A percentile compares a stretch with the other conserved stretches of the same genome.
phyloP scores from a whole-genome alignment of 345 rosid species.

The Adansonia digitata region DNA sequence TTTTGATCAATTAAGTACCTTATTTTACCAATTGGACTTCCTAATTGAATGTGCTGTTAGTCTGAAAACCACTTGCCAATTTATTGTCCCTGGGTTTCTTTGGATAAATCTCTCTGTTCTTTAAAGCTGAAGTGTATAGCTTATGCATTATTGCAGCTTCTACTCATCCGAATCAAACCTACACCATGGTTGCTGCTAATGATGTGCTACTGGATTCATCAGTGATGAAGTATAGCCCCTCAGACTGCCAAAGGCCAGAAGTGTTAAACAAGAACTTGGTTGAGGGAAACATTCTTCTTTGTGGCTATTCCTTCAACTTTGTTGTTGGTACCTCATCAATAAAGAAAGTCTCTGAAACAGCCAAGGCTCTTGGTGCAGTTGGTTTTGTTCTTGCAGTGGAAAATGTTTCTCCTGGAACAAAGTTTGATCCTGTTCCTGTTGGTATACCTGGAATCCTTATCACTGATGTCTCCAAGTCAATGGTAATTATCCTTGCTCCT shows the following conservation, averaged over 20 bases:
- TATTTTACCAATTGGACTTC: neutral
- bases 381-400: constrained; percentile 98
- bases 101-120: neutral
- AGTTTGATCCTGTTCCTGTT: constrained; percentile 91
- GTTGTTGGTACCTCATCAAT: constrained; percentile 87
- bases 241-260: constrained; percentile 96
- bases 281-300: constrained; percentile 84
- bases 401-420: constrained; percentile 86
- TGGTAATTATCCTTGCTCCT: constrained; percentile 43
- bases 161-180: constrained; percentile 64
- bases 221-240: constrained; percentile 59
- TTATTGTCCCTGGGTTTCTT: neutral
- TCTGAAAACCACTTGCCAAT: neutral
- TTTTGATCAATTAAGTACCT: neutral
- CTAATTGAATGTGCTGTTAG: too few species aligned
- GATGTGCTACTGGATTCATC: constrained; percentile 88
- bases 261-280: constrained; percentile 72
- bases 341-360: constrained; percentile 90
- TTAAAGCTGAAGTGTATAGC: constrained; percentile 13
- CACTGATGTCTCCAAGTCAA: constrained; percentile 70
- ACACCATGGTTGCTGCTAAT: constrained; percentile 86
- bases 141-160: constrained; percentile 61
- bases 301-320: constrained; percentile 97
- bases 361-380: constrained; percentile 81
- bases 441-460: constrained; percentile 82